Conservation (phyloP, 140 eudicot species). For the Oenanthe javanica region DNA sequence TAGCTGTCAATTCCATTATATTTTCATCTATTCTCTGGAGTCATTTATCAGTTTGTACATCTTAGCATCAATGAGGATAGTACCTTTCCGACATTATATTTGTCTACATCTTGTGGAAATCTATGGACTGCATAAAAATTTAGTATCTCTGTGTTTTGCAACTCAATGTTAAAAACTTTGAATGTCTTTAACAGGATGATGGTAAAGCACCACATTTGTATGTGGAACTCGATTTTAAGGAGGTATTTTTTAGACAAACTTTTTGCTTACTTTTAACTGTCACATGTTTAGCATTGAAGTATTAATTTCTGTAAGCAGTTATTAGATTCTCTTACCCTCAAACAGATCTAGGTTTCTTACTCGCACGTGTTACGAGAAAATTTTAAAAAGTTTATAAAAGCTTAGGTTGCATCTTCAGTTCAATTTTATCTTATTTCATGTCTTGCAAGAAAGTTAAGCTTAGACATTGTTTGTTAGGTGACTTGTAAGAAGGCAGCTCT, state of each 20-base stretch:
- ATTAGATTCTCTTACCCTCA: neutral
- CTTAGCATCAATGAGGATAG: neutral
- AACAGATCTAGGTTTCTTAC: neutral
- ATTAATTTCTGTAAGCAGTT: neutral
- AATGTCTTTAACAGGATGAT: conserved; percentile 62
- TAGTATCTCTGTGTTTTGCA: neutral
- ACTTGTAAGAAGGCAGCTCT: conserved; percentile 85
- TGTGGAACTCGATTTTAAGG: conserved; percentile 92
- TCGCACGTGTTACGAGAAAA: neutral
- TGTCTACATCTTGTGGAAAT: neutral
- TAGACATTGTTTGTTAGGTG: conserved; percentile 37
- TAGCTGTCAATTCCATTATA: neutral
- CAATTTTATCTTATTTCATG: neutral
- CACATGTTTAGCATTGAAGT: neutral
- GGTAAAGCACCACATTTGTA: conserved; percentile 86
- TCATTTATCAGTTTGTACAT: neutral
- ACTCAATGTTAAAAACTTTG: neutral
- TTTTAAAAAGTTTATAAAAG: neutral
- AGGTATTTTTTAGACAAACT: conserved; percentile 35
- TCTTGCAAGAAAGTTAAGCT: conserved; percentile 6
- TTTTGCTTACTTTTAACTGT: neutral
- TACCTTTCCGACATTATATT: neutral
- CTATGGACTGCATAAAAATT: neutral
- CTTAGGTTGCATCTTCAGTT: neutral
- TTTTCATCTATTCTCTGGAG: neutral